Evolutionary conservation across 2,329 filamentous ascomycete genomes (phyloP).

Genomic region (Monosporascus ibericus): DNA sequence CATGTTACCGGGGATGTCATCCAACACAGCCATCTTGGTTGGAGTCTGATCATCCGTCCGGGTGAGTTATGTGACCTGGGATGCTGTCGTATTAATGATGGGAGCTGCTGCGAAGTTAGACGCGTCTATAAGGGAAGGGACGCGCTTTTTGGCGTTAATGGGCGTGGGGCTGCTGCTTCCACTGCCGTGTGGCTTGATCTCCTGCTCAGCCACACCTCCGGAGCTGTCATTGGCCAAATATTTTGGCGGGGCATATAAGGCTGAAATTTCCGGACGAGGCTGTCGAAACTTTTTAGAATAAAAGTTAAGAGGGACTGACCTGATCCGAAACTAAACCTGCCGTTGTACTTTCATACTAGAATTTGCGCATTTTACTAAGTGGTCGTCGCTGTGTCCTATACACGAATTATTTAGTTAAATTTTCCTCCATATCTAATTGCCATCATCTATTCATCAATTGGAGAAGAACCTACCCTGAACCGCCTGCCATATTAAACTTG

Average conservation of each 20-base stretch:
- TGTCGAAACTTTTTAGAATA: slow-evolving; percentile 1
- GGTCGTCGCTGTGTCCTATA: no score
- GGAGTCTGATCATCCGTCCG: neutral
- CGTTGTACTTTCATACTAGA: no score
- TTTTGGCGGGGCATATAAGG: neutral
- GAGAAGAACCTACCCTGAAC: no score
- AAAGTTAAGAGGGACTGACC: neutral
- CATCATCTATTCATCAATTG: no score
- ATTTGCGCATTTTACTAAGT: no score
- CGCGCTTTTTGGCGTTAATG: slow-evolving; percentile 32
- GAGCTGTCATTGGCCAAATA: neutral
- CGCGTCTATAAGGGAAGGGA: slow-evolving; percentile 13
- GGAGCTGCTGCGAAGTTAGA: slow-evolving; percentile 11
- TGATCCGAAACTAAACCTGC: no score
- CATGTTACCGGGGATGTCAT: slow-evolving; percentile 36
- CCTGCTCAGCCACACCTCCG: neutral
- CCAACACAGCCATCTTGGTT: slow-evolving; percentile 36
- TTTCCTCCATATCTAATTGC: no score
- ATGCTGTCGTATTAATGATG: slow-evolving; percentile 1
- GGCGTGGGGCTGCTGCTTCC: slow-evolving; percentile 10
- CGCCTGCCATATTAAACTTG: neutral
- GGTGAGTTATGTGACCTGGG: neutral
- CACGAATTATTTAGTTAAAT: no score
- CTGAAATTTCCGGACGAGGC: neutral
- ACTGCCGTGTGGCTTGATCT: neutral